A percentile compares a stretch with the other conserved stretches of the same genome.
Conservation (phyloP, 108 stramenopile species). For the Nitzschia palea region DNA sequence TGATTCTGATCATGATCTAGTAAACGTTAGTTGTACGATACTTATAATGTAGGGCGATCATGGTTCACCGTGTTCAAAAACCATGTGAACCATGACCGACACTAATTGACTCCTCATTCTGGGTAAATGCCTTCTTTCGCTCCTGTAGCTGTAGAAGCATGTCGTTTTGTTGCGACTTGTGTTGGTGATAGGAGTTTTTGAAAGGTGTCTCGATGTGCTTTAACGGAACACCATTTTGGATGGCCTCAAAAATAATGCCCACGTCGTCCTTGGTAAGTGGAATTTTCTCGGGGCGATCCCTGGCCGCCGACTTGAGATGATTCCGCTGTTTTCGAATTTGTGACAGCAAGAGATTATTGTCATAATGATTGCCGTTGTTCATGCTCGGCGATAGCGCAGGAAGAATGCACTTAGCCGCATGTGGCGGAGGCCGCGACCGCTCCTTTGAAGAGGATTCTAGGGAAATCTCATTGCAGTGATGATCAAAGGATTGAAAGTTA, state of each 20-base stretch:
- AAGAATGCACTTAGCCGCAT: too few relatives aligned
- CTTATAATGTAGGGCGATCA: neutral
- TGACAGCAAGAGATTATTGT: neutral
- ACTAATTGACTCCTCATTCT: conserved; percentile 11
- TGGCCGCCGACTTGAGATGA: neutral
- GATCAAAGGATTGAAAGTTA: too few relatives aligned
- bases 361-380: neutral
- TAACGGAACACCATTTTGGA: conserved; percentile 17
- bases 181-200: neutral
- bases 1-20: neutral
- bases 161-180: conserved; percentile 2
- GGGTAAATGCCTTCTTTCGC: conserved; percentile 23
- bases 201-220: conserved; percentile 6
- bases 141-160: conserved; percentile 25
- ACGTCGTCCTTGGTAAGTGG: neutral
- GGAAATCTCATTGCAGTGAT: too few relatives aligned
- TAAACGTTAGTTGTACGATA: neutral
- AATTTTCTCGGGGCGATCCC: neutral
- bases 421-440: too few relatives aligned
- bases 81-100: neutral
- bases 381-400: neutral
- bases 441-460: too few relatives aligned
- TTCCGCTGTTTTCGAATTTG: conserved; percentile 2
- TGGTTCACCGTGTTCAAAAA: too few relatives aligned
- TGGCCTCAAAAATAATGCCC: conserved; percentile 14